Evolutionary conservation across 148 eudicot species (phyloP).

Genomic region (Vaccinium vitisidaea): DNA sequence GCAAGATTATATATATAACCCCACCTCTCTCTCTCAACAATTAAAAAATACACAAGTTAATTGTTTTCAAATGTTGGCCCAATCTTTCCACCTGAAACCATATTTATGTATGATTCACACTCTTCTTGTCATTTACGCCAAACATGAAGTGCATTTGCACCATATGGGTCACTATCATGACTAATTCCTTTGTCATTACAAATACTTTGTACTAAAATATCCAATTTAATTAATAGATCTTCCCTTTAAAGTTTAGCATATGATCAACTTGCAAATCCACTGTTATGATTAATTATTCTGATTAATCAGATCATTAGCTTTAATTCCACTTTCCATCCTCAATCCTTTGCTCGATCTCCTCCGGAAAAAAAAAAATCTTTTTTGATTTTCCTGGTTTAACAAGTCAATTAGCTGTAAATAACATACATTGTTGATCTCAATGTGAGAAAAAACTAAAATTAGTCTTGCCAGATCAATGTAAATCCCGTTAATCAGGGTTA

Average conservation of each 20-base stretch:
- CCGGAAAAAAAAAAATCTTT: neutral
- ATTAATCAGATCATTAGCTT: neutral
- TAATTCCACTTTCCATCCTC: neutral
- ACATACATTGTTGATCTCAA: neutral
- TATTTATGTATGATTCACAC: neutral
- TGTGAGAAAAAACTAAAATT: neutral
- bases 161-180: neutral
- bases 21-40: no score
- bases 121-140: neutral
- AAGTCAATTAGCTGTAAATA: neutral
- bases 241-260: neutral
- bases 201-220: neutral
- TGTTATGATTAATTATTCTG: neutral
- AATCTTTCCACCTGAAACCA: neutral
- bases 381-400: neutral
- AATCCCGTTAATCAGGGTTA: neutral
- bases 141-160: neutral
- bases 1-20: no score
- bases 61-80: neutral
- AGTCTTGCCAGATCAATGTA: neutral
- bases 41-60: neutral
- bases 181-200: neutral
- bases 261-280: constrained; percentile 14
- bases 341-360: neutral
- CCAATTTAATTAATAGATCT: neutral